A percentile compares a stretch with the other conserved stretches of the same genome.
Evolutionary conservation across 23 red algal genomes (phyloP).

Genomic region (Agarophyton chilense): DNA sequence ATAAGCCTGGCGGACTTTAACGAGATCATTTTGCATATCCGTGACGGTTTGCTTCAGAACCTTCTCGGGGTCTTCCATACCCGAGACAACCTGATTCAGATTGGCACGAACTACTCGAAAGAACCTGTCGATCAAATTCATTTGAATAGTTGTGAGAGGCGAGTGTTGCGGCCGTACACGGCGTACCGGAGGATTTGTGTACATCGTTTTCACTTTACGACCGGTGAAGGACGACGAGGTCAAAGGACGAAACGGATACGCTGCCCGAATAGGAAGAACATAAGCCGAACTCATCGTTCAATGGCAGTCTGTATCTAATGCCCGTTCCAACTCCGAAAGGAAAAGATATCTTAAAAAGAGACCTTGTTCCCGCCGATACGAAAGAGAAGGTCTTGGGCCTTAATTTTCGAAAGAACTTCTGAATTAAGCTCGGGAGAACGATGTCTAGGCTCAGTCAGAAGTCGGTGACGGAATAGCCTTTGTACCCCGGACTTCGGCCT

Average conservation of each 20-base stretch:
- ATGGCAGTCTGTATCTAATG: not conserved
- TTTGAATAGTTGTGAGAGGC: conserved; percentile 33
- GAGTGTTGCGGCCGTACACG: conserved; percentile 17
- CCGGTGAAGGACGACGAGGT: conserved; percentile 30
- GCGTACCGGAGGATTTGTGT: conserved; percentile 20
- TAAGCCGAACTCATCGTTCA: conserved; percentile 49
- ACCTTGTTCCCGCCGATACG: too few relatives aligned
- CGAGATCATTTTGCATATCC: conserved; percentile 94
- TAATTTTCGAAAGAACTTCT: too few relatives aligned
- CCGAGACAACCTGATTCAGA: conserved; percentile 85
- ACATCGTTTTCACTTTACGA: conserved; percentile 6
- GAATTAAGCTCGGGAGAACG: too few relatives aligned
- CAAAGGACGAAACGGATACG: not conserved
- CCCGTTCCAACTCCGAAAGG: too few relatives aligned
- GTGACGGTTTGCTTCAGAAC: conserved; percentile 90
- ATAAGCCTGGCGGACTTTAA: conserved; percentile 97
- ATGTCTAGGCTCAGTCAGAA: too few relatives aligned
- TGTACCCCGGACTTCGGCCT: too few relatives aligned
- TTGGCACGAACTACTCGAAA: conserved; percentile 93
- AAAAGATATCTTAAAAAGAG: too few relatives aligned
- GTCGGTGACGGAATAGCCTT: too few relatives aligned
- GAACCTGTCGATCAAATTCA: conserved; percentile 96
- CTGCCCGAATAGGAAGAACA: conserved; percentile 34
- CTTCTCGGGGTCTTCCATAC: conserved; percentile 99
- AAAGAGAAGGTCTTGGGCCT: too few relatives aligned